phyloP scores from a whole-genome alignment of 2,329 filamentous ascomycete genomes.

The Cladosporium halotolerans region DNA sequence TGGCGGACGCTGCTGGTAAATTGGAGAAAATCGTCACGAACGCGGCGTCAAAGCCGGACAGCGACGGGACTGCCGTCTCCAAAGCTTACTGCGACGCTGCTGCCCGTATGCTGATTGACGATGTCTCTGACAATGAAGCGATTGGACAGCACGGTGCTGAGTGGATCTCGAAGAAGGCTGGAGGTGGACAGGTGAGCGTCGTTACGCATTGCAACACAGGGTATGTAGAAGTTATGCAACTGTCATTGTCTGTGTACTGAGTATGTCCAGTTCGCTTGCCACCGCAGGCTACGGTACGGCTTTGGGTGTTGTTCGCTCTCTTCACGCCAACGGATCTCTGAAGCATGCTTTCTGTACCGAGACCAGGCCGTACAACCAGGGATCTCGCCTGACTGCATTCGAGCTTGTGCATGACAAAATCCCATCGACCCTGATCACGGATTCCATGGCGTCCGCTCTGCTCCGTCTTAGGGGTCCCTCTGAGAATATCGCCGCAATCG shows the following conservation, averaged over 20 bases:
- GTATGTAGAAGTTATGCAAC: slow-evolving; percentile 36
- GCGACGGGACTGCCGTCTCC: slow-evolving; percentile 52
- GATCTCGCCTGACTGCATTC: slow-evolving; percentile 87
- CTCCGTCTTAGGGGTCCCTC: slow-evolving; percentile 57
- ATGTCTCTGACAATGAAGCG: slow-evolving; percentile 76
- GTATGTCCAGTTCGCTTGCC: slow-evolving; percentile 63
- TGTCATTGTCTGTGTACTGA: slow-evolving; percentile 19
- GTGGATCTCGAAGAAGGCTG: slow-evolving; percentile 65
- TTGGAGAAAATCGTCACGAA: slow-evolving; percentile 61
- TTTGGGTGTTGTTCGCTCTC: slow-evolving; percentile 82
- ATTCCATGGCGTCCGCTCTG: slow-evolving; percentile 91
- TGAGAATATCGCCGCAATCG: slow-evolving; percentile 72
- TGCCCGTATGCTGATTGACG: slow-evolving; percentile 79
- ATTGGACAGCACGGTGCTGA: slow-evolving; percentile 79
- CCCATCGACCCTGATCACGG: slow-evolving; percentile 84
- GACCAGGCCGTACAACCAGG: slow-evolving; percentile 96
- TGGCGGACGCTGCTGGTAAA: slow-evolving; percentile 80
- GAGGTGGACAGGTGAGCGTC: slow-evolving; percentile 61
- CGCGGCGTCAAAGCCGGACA: slow-evolving; percentile 36
- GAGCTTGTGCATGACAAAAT: slow-evolving; percentile 93
- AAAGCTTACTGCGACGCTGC: slow-evolving; percentile 70
- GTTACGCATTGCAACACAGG: slow-evolving; percentile 98
- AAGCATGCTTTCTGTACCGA: slow-evolving; percentile 92
- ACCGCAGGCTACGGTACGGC: slow-evolving; percentile 98
- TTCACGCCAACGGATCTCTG: slow-evolving; percentile 61